Conservation (phyloP, 768 basidiomycete genomes). For the Chalciporus chontae region DNA sequence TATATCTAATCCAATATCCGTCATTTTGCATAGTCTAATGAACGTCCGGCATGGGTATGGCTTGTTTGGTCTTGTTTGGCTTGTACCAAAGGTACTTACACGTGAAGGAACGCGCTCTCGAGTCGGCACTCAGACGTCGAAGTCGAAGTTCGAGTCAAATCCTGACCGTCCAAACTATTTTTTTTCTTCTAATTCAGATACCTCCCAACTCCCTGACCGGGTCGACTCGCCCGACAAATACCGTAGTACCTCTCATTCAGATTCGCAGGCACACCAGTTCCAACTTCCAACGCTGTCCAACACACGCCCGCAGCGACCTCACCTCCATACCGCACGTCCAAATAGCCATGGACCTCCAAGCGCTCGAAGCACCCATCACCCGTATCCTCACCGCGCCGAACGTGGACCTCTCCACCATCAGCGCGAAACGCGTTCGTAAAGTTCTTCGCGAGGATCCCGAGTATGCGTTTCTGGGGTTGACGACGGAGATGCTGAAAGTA, state of each 20-base stretch:
- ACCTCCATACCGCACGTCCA: no score
- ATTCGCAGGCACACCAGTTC: no score
- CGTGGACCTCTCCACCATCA: conserved; percentile 74
- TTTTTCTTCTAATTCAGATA: no score
- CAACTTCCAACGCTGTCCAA: no score
- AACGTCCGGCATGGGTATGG: neutral
- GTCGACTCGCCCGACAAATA: no score
- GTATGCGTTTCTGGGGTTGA: conserved; percentile 42
- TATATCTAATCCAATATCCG: conserved; percentile 4
- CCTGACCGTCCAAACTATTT: no score
- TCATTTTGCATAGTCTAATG: neutral
- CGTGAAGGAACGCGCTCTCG: no score
- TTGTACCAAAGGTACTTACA: neutral
- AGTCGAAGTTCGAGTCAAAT: neutral
- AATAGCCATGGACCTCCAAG: conserved; percentile 38
- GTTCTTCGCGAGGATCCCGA: conserved; percentile 47
- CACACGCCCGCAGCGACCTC: neutral
- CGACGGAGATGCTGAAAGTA: conserved; percentile 58
- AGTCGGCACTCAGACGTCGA: neutral
- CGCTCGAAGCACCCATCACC: conserved; percentile 59
- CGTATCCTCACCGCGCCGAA: conserved; percentile 73
- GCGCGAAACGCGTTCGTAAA: conserved; percentile 86
- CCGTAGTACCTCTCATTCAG: no score
- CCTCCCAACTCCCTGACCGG: no score
- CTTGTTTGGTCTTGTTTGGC: conserved; percentile 28